Conservation (phyloP, 176 grass and related monocot genomes). For the Carex scoparia region DNA sequence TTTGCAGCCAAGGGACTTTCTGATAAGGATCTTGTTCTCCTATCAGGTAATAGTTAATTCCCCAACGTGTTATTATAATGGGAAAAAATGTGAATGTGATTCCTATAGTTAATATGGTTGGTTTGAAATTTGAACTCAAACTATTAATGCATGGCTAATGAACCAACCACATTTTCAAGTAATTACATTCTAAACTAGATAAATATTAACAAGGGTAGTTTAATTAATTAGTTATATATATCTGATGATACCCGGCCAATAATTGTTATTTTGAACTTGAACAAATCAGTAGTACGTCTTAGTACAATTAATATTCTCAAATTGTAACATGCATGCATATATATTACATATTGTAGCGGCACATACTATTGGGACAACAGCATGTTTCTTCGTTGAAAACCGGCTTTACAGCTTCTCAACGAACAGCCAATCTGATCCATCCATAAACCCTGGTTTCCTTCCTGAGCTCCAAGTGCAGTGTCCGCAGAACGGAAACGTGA, state of each 20-base stretch:
- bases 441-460: slow-evolving; percentile 48
- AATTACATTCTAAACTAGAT: neutral
- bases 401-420: slow-evolving; percentile 69
- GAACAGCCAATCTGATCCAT: slow-evolving; percentile 49
- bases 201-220: neutral
- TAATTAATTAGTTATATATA: neutral
- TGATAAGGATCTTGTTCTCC: slow-evolving; percentile 74
- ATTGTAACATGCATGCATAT: neutral
- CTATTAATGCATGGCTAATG: neutral
- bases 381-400: slow-evolving; percentile 81
- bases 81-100: neutral
- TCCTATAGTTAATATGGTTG: neutral
- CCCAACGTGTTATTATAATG: neutral
- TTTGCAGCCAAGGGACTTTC: slow-evolving; percentile 62
- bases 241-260: neutral
- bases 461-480: slow-evolving; percentile 53
- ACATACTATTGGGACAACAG: slow-evolving; percentile 85
- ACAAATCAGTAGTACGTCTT: neutral
- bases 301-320: neutral
- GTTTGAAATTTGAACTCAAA: neutral
- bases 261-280: neutral
- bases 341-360: slow-evolving; percentile 33
- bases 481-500: slow-evolving; percentile 50
- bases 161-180: neutral
- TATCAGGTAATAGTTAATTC: slow-evolving; percentile 33